phyloP scores from a whole-genome alignment of 805 yeast genomes.

The Danielozyma ontarioensis region DNA sequence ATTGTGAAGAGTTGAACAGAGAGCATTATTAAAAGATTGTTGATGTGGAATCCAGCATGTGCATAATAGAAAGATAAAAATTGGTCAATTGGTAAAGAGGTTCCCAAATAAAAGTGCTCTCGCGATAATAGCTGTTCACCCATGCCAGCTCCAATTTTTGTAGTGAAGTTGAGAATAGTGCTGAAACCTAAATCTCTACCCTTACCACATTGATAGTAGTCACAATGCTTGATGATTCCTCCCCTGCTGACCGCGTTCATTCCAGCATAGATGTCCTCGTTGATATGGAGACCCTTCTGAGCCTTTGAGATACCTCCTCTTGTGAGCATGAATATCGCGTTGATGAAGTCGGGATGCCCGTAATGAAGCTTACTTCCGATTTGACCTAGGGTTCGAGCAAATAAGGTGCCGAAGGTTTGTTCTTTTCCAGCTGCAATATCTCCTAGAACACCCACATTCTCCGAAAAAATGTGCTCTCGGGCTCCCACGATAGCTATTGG shows the following conservation, averaged over 20 bases:
- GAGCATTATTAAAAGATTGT: slow-evolving; percentile 79
- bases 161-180: slow-evolving; percentile 86
- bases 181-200: slow-evolving; percentile 95
- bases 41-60: slow-evolving; percentile 93
- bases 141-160: slow-evolving; percentile 98
- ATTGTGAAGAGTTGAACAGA: slow-evolving; percentile 87
- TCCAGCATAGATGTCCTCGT: slow-evolving; percentile 95
- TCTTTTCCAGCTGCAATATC: slow-evolving; percentile 98
- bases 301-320: slow-evolving; percentile 96
- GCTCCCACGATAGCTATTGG: slow-evolving; percentile 95
- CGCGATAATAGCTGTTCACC: slow-evolving; percentile 92
- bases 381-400: slow-evolving; percentile 88
- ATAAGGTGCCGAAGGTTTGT: slow-evolving; percentile 93
- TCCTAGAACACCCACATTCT: slow-evolving; percentile 86
- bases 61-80: slow-evolving; percentile 93
- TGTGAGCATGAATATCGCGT: slow-evolving; percentile 88
- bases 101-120: slow-evolving; percentile 87
- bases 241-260: slow-evolving; percentile 87
- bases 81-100: slow-evolving; percentile 82
- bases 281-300: slow-evolving; percentile 86
- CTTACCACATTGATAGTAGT: slow-evolving; percentile 93
- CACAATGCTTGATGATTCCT: slow-evolving; percentile 92
- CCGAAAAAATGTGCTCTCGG: slow-evolving; percentile 90
- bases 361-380: slow-evolving; percentile 93
- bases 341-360: slow-evolving; percentile 94